Percentiles rank a stretch among this genome's conserved stretches.
Conservation (phyloP, 495 filamentous ascomycete genomes). For the Aspergillus nidulans region DNA sequence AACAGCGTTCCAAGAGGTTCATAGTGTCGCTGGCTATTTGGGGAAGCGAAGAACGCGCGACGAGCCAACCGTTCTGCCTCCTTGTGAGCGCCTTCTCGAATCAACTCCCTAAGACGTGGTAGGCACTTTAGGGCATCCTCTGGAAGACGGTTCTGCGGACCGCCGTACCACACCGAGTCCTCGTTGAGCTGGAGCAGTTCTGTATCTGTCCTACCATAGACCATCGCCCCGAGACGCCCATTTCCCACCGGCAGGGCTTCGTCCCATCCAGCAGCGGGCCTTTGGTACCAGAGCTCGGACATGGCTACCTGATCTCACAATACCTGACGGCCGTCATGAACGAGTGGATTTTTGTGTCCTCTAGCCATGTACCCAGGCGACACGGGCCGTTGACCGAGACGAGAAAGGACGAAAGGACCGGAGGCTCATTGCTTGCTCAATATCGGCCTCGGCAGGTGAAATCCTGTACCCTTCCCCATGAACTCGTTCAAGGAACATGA, state of each 20-base stretch:
- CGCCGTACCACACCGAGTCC: conserved; percentile 51
- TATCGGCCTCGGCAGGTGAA: not conserved
- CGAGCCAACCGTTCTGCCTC: conserved; percentile 40
- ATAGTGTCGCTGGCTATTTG: conserved; percentile 43
- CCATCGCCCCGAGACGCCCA: conserved; percentile 47
- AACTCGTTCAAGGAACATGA: not conserved
- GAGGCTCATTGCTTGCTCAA: not conserved
- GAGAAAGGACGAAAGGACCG: not conserved
- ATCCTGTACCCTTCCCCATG: not conserved
- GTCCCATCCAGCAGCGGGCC: conserved; percentile 20
- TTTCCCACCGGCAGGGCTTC: conserved; percentile 46
- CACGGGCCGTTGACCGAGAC: conserved; percentile 10
- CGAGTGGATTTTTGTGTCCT: not conserved
- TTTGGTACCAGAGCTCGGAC: conserved; percentile 33
- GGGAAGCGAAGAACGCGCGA: conserved; percentile 38
- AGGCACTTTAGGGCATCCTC: conserved; percentile 31
- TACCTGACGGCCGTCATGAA: not conserved
- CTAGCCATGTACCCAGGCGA: not conserved
- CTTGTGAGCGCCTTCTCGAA: conserved; percentile 36
- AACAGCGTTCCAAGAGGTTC: conserved; percentile 43
- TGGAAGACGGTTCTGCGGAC: conserved; percentile 42
- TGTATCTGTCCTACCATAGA: conserved; percentile 41
- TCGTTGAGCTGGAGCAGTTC: conserved; percentile 51
- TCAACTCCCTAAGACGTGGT: conserved; percentile 34
- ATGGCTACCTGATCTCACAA: conserved; percentile 7